phyloP scores from a whole-genome alignment of 805 yeast genomes.

The Starmerella potacharoeniae region DNA sequence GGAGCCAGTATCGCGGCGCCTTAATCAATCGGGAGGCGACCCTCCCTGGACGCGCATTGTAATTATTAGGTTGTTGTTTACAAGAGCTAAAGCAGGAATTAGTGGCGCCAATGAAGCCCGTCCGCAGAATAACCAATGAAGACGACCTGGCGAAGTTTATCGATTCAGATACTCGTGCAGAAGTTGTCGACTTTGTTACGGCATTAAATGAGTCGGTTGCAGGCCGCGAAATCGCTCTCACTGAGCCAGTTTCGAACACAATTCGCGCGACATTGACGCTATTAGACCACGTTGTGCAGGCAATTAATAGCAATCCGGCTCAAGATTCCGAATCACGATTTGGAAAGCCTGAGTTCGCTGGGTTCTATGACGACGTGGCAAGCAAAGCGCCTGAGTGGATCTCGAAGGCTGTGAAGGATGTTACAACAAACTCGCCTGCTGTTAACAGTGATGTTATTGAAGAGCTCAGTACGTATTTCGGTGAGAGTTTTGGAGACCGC shows the following conservation, averaged over 20 bases:
- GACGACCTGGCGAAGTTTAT: conserved; percentile 57
- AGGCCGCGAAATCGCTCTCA: conserved; percentile 47
- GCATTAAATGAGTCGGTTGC: conserved; percentile 51
- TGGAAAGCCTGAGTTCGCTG: conserved; percentile 82
- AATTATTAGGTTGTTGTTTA: no score
- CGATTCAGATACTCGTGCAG: conserved; percentile 38
- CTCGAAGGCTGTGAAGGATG: conserved; percentile 6
- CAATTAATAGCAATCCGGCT: conserved; percentile 56
- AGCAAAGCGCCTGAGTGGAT: conserved; percentile 24
- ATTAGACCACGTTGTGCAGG: conserved; percentile 36
- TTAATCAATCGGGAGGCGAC: no score
- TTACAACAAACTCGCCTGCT: neutral
- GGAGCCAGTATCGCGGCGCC: no score
- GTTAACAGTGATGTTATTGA: neutral
- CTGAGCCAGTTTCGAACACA: conserved; percentile 26
- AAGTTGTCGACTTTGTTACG: conserved; percentile 44
- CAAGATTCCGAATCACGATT: conserved; percentile 61
- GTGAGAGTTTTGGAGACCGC: conserved; percentile 73
- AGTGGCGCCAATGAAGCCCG: conserved; percentile 6
- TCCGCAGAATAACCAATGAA: conserved; percentile 40
- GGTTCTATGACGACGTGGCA: conserved; percentile 59
- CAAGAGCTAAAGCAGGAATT: no score
- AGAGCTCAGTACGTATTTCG: conserved; percentile 49
- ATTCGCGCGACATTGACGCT: conserved; percentile 32
- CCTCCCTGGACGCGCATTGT: no score